Evolutionary conservation across 2,329 filamentous ascomycete species (phyloP), one percentile per base, ranked within the genome.

Genomic region (Lachnellula willkommii): DNA sequence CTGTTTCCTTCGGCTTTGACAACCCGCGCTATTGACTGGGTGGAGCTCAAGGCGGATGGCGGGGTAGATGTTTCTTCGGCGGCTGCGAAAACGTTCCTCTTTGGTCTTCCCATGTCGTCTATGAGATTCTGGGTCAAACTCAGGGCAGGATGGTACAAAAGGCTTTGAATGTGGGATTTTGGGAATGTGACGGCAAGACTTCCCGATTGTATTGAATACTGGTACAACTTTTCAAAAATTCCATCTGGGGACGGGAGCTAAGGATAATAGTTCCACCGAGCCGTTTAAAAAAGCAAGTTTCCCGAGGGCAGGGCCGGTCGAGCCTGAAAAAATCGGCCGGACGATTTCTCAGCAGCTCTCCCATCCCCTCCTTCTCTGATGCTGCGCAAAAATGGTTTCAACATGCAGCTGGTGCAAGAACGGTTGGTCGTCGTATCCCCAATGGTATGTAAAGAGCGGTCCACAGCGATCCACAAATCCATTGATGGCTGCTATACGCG

Each of bases 1-100:
- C 89, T 95, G 75, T 96, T 96, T 63, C 93, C 93, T 64, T 91
- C 87, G 45, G 88, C 88, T 71, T 89, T 89, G 68, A 89, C 74
- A 56, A 96, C 85, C 55, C 85, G 88, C 17, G 89, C 90, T 57
- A 99, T 82, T 51, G 78, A 77, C 67, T 76, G 92, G 75, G 69
- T 87, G 71, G 69, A 75, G 71, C 74, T 84, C 70, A 76, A 85
- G 78, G 71, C 68, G 47, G 76, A 74, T 1, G 84, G 83, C 11
- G 85, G 83, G 2, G 79, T 82, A 39, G 77, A 75, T 2, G 83
- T 78, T 71, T 89, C 87, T 69, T 92, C 84, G 48, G 88, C 88
- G 15, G 89, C 89, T 20, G 89, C 89, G 55, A 87, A 82, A 53
- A 94, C 76, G 64, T 84, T 87, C 63, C 90, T 85, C 74, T 91